phyloP scores from a whole-genome alignment of 2,329 filamentous ascomycete species.

The Diaporthe eres region DNA sequence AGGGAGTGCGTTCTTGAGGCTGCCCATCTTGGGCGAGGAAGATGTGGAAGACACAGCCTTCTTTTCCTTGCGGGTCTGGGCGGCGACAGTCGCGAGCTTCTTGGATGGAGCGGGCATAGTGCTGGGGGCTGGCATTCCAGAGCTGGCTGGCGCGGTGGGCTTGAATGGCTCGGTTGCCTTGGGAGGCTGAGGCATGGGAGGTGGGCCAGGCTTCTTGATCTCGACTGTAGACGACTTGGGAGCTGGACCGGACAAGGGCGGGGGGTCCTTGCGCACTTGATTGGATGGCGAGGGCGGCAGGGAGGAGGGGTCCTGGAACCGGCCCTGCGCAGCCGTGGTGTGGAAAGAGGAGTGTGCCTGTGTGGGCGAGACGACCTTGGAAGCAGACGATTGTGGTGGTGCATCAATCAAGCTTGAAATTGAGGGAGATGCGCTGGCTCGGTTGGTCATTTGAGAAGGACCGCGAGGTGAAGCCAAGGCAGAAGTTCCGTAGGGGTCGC shows the following conservation, averaged over 20 bases:
- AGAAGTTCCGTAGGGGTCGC: conserved; percentile 62
- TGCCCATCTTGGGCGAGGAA: conserved; percentile 65
- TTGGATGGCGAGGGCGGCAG: conserved; percentile 52
- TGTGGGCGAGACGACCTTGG: conserved; percentile 55
- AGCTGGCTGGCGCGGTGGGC: conserved; percentile 37
- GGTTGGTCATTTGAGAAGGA: conserved; percentile 65
- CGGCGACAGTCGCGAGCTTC: conserved; percentile 60
- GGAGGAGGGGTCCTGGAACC: conserved; percentile 49
- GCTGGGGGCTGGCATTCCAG: conserved; percentile 40
- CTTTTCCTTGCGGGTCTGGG: conserved; percentile 59
- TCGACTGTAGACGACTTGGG: conserved; percentile 47
- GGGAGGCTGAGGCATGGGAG: conserved; percentile 49
- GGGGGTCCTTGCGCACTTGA: conserved; percentile 44
- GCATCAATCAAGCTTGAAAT: conserved; percentile 89
- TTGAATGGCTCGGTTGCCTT: conserved; percentile 43
- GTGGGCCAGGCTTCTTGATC: conserved; percentile 55
- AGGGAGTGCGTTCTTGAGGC: conserved; percentile 61
- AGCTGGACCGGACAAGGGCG: conserved; percentile 45
- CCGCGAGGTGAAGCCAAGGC: conserved; percentile 67
- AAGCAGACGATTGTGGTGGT: conserved; percentile 63
- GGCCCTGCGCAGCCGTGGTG: conserved; percentile 48
- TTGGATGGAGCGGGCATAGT: conserved; percentile 53
- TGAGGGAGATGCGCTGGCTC: conserved; percentile 90
- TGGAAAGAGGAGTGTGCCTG: conserved; percentile 54
- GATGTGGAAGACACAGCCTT: conserved; percentile 56